Evolutionary conservation across 2,329 filamentous ascomycete species (phyloP).

Genomic region (Trichoderma afroharzianum): DNA sequence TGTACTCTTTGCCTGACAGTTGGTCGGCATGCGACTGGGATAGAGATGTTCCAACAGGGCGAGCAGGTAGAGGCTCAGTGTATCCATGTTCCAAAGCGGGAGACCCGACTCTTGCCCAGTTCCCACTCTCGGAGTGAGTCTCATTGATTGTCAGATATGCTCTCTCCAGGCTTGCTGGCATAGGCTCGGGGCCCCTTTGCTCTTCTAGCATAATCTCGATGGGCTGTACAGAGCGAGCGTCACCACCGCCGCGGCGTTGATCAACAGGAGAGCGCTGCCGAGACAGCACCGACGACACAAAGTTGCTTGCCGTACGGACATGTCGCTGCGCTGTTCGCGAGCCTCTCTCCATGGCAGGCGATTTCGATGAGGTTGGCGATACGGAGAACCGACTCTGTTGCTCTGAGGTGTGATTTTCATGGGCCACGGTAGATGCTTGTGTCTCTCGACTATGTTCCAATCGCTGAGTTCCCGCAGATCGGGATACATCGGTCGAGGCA

Average conservation of each 20-base stretch:
- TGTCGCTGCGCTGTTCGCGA: background rate
- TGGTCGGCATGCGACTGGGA: slow-evolving; percentile 42
- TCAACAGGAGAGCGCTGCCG: slow-evolving; percentile 12
- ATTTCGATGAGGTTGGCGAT: slow-evolving; percentile 10
- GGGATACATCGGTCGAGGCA: background rate
- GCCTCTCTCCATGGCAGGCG: background rate
- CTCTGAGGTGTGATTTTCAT: background rate
- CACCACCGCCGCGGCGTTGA: background rate
- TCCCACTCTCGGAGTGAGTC: background rate
- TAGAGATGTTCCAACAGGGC: slow-evolving; percentile 44
- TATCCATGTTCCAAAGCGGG: background rate
- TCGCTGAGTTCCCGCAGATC: slow-evolving; percentile 18
- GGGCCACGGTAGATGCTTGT: background rate
- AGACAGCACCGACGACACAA: background rate
- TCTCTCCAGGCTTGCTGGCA: slow-evolving; percentile 2
- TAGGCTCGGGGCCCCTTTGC: background rate
- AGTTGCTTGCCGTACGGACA: background rate
- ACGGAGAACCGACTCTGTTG: slow-evolving; percentile 17
- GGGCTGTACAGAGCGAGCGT: background rate
- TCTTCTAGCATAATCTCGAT: background rate
- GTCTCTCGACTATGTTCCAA: slow-evolving; percentile 14
- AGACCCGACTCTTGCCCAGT: background rate
- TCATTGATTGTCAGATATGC: slow-evolving; percentile 2
- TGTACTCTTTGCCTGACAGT: slow-evolving; percentile 40
- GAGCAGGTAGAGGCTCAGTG: slow-evolving; percentile 36